Evolutionary conservation across 2,329 filamentous ascomycete genomes (phyloP), one percentile per base, ranked within the genome.

Genomic region (Colletotrichum falcatum): DNA sequence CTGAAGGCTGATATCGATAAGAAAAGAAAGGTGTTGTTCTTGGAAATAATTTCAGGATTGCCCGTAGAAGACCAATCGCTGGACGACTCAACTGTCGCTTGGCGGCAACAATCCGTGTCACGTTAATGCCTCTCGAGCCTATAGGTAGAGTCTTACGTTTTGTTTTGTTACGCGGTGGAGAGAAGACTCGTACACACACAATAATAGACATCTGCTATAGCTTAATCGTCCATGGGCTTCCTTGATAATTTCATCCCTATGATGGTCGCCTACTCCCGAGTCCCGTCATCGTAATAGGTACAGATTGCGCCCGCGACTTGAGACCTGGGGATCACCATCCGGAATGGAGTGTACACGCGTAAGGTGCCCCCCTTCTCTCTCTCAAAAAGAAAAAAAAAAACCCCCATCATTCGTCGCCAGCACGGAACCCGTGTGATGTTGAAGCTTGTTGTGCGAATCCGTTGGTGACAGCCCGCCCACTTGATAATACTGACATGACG

Each of bases 71-170:
- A 23, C 58, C 68, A 63, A 62, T 63, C 59, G 48, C 58, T 59
- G 58, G 46, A 54, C 53, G 46, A 68, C 46, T 54, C 26, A 49
- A 28, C 28, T 12, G 56, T 49, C 48, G 42, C 66, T 71, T 61
- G 66, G 66, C 69, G 55, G 26, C 66, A 71, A 71, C 53, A 75
- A 59, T 59, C 71, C 64, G 73, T 71, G 70, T 75, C 73, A 76
- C 75, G 76, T 73, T 76, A 76, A 74, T 75, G 76, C 69, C 66
- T 61, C 39, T 56, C 33, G 28, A 56, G 28, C 26, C 49, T 53
- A 18, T 44, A n/a, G 18, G 14, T 9, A n/a, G 14, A 33, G 33
- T 37, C 46, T 64, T 66, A 62, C 51, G 55, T 62, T 60, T 60
- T 65, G 46, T 66, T 66, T 65, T 26, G 48, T 12, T 28, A 42